These are phyloP conservation scores for Cyberlindnera samutprakarnensis DNA, from an alignment of 805 yeast genomes.

Conservation along the genomic window DNA sequence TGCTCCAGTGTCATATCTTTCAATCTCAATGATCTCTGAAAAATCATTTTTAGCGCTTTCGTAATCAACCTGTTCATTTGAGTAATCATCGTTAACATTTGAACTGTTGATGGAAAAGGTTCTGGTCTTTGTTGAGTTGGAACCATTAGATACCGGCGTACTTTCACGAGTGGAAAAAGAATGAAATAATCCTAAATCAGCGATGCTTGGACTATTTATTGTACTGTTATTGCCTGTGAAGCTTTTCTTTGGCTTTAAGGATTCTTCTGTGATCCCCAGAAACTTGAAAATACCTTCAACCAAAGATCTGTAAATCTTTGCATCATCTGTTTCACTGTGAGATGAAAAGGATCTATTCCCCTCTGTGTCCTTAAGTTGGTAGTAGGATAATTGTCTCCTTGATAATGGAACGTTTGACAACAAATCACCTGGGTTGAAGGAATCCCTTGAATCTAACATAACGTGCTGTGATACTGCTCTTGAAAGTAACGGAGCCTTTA, in stretches of 20 bases:
- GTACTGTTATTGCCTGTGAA: constrained; percentile 13
- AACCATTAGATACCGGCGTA: not conserved
- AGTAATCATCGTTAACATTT: constrained; percentile 6
- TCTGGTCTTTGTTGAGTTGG: constrained; percentile 2
- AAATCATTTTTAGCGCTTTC: constrained; percentile 49
- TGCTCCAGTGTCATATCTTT: constrained; percentile 44
- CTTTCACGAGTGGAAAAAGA: constrained; percentile 4
- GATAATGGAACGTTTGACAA: constrained; percentile 73
- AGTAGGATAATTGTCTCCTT: constrained; percentile 19
- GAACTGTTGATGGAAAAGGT: constrained; percentile 4
- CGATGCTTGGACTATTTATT: constrained; percentile 15
- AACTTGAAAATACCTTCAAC: constrained; percentile 63
- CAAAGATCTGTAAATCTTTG: constrained; percentile 52
- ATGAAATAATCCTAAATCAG: constrained; percentile 8
- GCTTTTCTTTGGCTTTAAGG: constrained; percentile 19
- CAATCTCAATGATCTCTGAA: constrained; percentile 51
- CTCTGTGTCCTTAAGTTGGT: not conserved
- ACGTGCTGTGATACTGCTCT: constrained; percentile 36
- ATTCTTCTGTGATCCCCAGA: constrained; percentile 51
- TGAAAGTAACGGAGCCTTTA: constrained; percentile 7
- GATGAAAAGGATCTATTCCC: constrained; percentile 9
- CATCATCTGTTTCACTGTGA: constrained; percentile 62
- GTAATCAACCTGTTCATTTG: constrained; percentile 30
- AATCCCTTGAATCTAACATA: constrained; percentile 42
- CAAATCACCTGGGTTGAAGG: constrained; percentile 77